These are phyloP conservation scores for Clavispora phyllophila DNA, from an alignment of 805 yeast genomes.

Conservation along the genomic window DNA sequence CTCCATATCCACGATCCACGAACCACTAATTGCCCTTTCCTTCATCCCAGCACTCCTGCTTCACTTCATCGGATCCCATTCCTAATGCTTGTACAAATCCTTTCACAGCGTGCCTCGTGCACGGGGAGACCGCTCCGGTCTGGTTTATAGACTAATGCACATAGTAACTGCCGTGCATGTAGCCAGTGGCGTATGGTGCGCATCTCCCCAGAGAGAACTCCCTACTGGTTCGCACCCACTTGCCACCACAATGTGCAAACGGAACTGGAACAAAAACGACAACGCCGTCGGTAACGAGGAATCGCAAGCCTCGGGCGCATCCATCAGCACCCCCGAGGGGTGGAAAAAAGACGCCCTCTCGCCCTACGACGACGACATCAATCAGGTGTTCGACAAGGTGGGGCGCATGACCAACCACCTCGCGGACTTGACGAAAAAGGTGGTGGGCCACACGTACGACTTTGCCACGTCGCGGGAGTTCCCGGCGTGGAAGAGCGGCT, in stretches of 20 bases:
- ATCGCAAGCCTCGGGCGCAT: not conserved
- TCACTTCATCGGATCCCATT: not conserved
- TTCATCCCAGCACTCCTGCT: too few relatives aligned
- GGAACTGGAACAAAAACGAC: not conserved
- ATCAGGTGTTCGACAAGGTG: constrained; percentile 19
- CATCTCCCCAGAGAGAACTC: constrained; percentile 2
- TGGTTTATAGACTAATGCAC: not conserved
- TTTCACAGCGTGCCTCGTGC: not conserved
- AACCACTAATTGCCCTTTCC: too few relatives aligned
- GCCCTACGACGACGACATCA: constrained; percentile 19
- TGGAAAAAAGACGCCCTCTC: constrained; percentile 3
- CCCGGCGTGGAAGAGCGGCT: constrained; percentile 7
- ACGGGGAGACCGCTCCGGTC: not conserved
- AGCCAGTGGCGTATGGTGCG: not conserved
- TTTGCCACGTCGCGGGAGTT: constrained; percentile 14
- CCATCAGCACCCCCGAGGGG: not conserved
- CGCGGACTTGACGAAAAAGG: constrained; percentile 21
- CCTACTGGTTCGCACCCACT: not conserved
- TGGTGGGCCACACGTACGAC: constrained; percentile 16
- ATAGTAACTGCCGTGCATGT: not conserved
- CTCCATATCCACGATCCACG: too few relatives aligned
- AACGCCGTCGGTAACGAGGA: not conserved
- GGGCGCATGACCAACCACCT: constrained; percentile 22
- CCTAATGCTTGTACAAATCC: not conserved
- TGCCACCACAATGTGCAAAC: constrained; percentile 1